Evolutionary conservation across 106 monocot species (phyloP).

Genomic region (Triglochin maritima): DNA sequence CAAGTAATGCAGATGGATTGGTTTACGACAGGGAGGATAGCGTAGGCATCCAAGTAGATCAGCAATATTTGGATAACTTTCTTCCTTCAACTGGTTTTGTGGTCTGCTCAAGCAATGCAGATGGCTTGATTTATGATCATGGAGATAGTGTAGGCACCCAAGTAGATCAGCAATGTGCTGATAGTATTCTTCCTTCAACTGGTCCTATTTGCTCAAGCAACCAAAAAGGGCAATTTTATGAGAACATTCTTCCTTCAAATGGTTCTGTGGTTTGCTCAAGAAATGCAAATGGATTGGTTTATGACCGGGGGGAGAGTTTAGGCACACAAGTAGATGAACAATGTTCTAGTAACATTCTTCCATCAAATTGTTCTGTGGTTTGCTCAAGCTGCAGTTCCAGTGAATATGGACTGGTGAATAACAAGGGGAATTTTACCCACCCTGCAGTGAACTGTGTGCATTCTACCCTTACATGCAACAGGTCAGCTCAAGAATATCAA

Average conservation of each 20-base stretch:
- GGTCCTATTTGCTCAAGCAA: background rate
- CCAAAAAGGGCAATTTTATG: too few relatives aligned
- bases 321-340: conserved; percentile 6
- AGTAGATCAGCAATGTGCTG: background rate
- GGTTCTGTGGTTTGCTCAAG: too few relatives aligned
- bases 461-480: background rate
- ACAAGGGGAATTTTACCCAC: background rate
- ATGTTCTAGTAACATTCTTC: background rate
- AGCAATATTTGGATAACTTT: background rate
- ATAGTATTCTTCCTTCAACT: background rate
- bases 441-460: background rate
- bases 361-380: background rate
- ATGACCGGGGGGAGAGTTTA: background rate
- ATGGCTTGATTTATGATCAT: conserved; percentile 10
- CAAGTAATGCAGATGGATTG: conserved; percentile 1
- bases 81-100: background rate
- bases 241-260: too few relatives aligned
- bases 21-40: conserved; percentile 3
- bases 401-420: conserved; percentile 4
- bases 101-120: background rate
- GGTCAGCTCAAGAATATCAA: background rate
- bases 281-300: conserved; percentile 6
- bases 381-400: conserved; percentile 13
- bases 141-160: conserved; percentile 5
- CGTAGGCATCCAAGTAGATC: conserved; percentile 5